Conservation (phyloP, 2,329 filamentous ascomycete genomes). For the Xylariaceae sp. region DNA sequence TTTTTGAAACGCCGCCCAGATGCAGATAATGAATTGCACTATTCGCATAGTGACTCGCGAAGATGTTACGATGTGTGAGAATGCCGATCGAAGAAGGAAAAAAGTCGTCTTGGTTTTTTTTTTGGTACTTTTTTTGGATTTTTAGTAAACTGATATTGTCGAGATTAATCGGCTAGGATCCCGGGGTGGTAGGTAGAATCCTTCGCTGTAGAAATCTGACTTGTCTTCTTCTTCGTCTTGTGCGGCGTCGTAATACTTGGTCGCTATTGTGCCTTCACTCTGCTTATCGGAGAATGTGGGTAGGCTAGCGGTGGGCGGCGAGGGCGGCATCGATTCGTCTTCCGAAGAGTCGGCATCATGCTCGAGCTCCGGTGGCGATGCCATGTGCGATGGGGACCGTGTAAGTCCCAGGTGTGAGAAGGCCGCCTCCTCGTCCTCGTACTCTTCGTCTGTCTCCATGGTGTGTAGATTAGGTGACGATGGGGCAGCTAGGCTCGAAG, state of each 20-base stretch:
- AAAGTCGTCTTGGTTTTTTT: constrained; percentile 19
- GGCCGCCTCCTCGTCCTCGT: constrained; percentile 48
- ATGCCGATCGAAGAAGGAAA: constrained; percentile 29
- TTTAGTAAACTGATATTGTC: constrained; percentile 52
- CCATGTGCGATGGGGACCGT: constrained; percentile 60
- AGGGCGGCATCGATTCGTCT: constrained; percentile 68
- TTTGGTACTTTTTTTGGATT: no score
- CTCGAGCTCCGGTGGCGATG: constrained; percentile 63
- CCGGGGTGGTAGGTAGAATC: constrained; percentile 49
- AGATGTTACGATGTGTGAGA: constrained; percentile 15
- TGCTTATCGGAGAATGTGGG: constrained; percentile 57
- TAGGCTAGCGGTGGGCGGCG: constrained; percentile 54
- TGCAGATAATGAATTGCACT: constrained; percentile 31
- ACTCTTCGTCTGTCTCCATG: constrained; percentile 36
- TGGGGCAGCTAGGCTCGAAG: constrained; percentile 32
- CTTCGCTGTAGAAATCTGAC: constrained; percentile 44
- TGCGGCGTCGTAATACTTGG: constrained; percentile 33
- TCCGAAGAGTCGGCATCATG: constrained; percentile 66
- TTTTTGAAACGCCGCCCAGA: constrained; percentile 35
- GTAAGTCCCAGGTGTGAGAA: constrained; percentile 61
- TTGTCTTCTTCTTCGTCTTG: constrained; percentile 36
- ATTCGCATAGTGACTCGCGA: constrained; percentile 16
- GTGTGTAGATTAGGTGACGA: constrained; percentile 33
- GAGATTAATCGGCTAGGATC: constrained; percentile 48
- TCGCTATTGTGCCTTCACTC: constrained; percentile 34